A percentile compares a stretch with the other conserved stretches of the same genome.
Conservation (phyloP, 176 grass and related monocot species). For the Sorghum bicolor region Sorghum_bicolor_NCBIv3 NC_012871.2:65382001-65382500, state of each 20-base stretch:
- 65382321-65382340: constrained; percentile 43
- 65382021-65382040: constrained; percentile 8
- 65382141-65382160: constrained; percentile 26
- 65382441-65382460: constrained; percentile 51
- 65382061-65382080: constrained; percentile 29
- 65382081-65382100: constrained; percentile 27
- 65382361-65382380: constrained; percentile 12
- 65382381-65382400: constrained; percentile 18
- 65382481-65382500: constrained; percentile 49
- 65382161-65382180: constrained; percentile 27
- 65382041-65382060: constrained; percentile 44
- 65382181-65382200: constrained; percentile 16
- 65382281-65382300: constrained; percentile 33
- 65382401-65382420: neutral
- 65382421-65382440: constrained; percentile 95
- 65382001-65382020: neutral
- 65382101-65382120: constrained; percentile 3
- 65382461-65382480: constrained; percentile 43
- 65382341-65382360: constrained; percentile 45
- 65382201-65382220: constrained; percentile 12
- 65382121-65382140: constrained; percentile 60
- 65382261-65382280: constrained; percentile 26
- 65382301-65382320: neutral
- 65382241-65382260: constrained; percentile 40
- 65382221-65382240: constrained; percentile 31